A percentile compares a stretch with the other conserved stretches of the same genome.
These are phyloP conservation scores for Camellia japonica DNA, from an alignment of 148 eudicot species.

Conservation along the genomic window DNA sequence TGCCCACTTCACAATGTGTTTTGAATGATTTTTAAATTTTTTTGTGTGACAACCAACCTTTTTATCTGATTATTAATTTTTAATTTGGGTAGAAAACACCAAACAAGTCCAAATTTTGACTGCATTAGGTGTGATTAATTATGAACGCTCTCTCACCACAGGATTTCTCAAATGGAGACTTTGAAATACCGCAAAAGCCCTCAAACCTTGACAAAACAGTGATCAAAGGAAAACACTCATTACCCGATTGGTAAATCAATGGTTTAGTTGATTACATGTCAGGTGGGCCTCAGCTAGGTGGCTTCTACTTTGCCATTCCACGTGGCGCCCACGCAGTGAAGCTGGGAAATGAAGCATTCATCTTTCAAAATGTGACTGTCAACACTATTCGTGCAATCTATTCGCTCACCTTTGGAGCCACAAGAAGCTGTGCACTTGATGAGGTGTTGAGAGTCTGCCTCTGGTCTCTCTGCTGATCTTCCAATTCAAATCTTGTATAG, in stretches of 20 bases:
- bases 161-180: conserved; percentile 83
- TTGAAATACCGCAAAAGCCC: conserved; percentile 58
- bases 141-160: conserved; percentile 7
- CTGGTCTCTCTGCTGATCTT: no score
- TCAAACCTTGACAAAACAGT: conserved; percentile 55
- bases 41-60: no score
- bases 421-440: no score
- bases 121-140: no score
- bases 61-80: no score
- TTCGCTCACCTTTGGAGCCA: no score
- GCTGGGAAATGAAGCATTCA: conserved; percentile 50
- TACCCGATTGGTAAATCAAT: conserved; percentile 73
- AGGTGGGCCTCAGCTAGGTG: conserved; percentile 83
- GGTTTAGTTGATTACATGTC: conserved; percentile 76
- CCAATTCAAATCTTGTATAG: no score
- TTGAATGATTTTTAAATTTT: no score
- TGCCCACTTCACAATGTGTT: no score
- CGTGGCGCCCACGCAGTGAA: conserved; percentile 44
- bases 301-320: conserved; percentile 54
- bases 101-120: no score
- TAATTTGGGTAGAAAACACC: no score
- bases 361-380: conserved; percentile 20
- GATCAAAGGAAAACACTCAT: conserved; percentile 50
- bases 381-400: neutral
- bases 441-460: no score